phyloP scores from a whole-genome alignment of 129 eudicot genomes.

The Helianthus tuberosus region DNA sequence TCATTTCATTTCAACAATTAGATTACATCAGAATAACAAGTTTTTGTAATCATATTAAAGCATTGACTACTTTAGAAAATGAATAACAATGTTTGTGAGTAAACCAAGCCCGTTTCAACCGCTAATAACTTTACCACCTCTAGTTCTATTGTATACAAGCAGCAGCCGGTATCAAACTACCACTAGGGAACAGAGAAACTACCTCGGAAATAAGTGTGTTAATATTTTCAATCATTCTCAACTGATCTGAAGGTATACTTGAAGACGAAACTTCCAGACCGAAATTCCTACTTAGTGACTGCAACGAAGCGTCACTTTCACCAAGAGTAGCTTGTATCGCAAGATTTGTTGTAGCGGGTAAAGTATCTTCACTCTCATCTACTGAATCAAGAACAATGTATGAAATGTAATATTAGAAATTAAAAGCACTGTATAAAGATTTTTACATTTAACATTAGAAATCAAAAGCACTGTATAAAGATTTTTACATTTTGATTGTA shows the following conservation, averaged over 20 bases:
- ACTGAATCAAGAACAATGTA: conserved; percentile 7
- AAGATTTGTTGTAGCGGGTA: conserved; percentile 32
- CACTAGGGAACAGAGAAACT: not conserved
- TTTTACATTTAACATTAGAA: no score
- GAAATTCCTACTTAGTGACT: conserved; percentile 41
- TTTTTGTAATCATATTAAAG: no score
- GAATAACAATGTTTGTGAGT: no score
- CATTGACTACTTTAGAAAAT: not conserved
- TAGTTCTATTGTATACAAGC: no score
- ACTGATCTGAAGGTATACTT: conserved; percentile 80
- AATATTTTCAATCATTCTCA: conserved; percentile 74
- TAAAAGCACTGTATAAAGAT: no score
- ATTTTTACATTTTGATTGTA: not conserved
- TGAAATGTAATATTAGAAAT: conserved; percentile 6
- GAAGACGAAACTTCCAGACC: conserved; percentile 54
- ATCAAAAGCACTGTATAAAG: not conserved
- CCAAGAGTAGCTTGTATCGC: conserved; percentile 26
- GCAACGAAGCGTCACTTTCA: conserved; percentile 47
- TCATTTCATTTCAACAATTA: no score
- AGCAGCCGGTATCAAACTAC: no score
- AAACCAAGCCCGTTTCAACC: no score
- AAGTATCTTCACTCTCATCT: conserved; percentile 38
- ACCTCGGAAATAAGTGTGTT: conserved; percentile 86
- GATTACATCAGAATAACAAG: no score
- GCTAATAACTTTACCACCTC: no score